phyloP scores from a whole-genome alignment of 495 filamentous ascomycete species.

The Penicillium longicatenatum region DNA sequence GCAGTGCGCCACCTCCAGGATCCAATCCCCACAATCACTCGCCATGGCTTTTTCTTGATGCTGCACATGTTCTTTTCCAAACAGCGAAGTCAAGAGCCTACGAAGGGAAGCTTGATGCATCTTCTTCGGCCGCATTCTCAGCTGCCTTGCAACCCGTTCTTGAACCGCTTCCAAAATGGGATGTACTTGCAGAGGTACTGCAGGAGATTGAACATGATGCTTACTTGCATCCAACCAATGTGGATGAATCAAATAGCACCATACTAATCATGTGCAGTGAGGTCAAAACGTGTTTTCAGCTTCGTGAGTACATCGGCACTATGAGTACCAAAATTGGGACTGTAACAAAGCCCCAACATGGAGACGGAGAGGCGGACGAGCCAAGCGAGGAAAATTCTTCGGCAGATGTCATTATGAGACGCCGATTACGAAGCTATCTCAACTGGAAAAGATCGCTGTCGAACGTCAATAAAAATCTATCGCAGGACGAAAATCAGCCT shows the following conservation, averaged over 20 bases:
- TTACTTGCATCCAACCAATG: conserved; percentile 72
- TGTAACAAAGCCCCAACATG: conserved; percentile 4
- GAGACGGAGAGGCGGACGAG: conserved; percentile 35
- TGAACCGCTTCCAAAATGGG: conserved; percentile 96
- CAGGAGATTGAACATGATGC: conserved; percentile 92
- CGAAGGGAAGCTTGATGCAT: conserved; percentile 59
- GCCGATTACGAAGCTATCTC: conserved; percentile 83
- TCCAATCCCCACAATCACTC: conserved; percentile 86
- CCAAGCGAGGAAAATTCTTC: conserved; percentile 58
- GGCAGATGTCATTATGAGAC: conserved; percentile 83
- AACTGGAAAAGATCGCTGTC: conserved; percentile 90
- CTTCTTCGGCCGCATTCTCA: conserved; percentile 46
- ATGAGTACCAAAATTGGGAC: conserved; percentile 77
- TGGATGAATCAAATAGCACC: conserved; percentile 87
- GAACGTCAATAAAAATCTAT: conserved; percentile 78
- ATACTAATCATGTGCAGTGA: conserved; percentile 96
- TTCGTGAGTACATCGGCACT: conserved; percentile 86
- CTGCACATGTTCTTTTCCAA: conserved; percentile 90
- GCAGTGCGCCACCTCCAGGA: conserved; percentile 84
- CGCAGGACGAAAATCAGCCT: conserved; percentile 17
- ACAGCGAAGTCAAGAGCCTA: conserved; percentile 92
- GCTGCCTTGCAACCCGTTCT: conserved; percentile 83
- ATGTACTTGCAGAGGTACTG: conserved; percentile 77
- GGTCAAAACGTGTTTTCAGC: conserved; percentile 81
- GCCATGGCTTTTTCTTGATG: conserved; percentile 95